Evolutionary conservation across 257 asterid genomes (phyloP).

Genomic region (Osmanthus fragrans): DNA sequence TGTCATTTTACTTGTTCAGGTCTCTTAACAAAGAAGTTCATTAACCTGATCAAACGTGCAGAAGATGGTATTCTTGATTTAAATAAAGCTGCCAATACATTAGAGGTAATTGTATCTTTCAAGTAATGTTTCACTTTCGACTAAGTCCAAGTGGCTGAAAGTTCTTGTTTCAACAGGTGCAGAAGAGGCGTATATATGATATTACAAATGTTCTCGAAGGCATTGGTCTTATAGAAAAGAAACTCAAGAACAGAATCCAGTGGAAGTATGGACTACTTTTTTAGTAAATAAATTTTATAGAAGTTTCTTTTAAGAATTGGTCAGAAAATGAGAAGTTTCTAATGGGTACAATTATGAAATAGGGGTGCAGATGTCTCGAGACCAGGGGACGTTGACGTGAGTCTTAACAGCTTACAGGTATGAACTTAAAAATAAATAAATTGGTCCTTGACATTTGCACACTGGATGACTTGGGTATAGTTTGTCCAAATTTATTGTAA

Average conservation of each 20-base stretch:
- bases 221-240: slow-evolving; percentile 95
- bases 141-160: slow-evolving; percentile 30
- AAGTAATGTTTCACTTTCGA: slow-evolving; percentile 22
- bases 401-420: slow-evolving; percentile 77
- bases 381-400: slow-evolving; percentile 79
- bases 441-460: slow-evolving; percentile 2
- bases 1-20: slow-evolving; percentile 46
- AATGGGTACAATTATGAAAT: slow-evolving; percentile 21
- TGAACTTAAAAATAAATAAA: slow-evolving; percentile 4
- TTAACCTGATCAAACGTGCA: slow-evolving; percentile 84
- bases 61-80: slow-evolving; percentile 96
- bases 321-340: slow-evolving; percentile 26
- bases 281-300: slow-evolving; percentile 7
- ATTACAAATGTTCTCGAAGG: slow-evolving; percentile 98
- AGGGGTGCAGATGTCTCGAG: slow-evolving; percentile 86
- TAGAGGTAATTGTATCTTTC: slow-evolving; percentile 62
- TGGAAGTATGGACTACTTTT: slow-evolving; percentile 77
- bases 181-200: slow-evolving; percentile 94
- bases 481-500: background rate
- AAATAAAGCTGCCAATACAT: slow-evolving; percentile 89
- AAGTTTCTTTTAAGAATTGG: slow-evolving; percentile 12
- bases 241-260: slow-evolving; percentile 90
- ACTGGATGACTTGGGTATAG: background rate
- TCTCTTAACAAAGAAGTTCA: slow-evolving; percentile 89
- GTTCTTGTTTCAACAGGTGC: slow-evolving; percentile 60